Conservation (phyloP, 768 basidiomycete species). For the Auricularia sp. region DNA sequence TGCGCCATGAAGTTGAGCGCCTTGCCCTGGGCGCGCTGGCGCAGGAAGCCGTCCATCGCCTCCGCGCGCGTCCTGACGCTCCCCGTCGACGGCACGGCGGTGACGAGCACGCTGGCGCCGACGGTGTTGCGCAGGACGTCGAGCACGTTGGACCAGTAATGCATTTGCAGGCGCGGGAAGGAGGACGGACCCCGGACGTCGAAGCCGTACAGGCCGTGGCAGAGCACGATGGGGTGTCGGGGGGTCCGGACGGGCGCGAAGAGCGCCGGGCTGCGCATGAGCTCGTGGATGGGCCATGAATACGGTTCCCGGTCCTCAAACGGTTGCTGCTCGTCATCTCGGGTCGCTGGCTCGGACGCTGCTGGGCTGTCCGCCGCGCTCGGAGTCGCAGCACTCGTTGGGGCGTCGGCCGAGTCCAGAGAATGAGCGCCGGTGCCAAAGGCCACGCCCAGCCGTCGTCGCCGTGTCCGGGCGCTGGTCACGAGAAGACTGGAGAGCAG, state of each 20-base stretch:
- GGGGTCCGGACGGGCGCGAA: conserved; percentile 71
- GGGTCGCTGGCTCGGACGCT: not conserved
- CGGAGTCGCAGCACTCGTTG: not conserved
- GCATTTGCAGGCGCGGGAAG: conserved; percentile 75
- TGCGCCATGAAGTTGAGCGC: conserved; percentile 92
- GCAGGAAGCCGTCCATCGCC: conserved; percentile 62
- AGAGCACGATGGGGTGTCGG: conserved; percentile 87
- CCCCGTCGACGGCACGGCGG: conserved; percentile 89
- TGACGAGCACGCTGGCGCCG: conserved; percentile 92
- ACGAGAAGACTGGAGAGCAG: no score
- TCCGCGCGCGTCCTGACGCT: conserved; percentile 76
- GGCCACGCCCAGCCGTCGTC: not conserved
- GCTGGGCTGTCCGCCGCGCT: not conserved
- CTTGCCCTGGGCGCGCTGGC: conserved; percentile 54
- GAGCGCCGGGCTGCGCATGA: conserved; percentile 69
- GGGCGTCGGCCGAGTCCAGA: not conserved
- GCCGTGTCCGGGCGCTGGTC: not conserved
- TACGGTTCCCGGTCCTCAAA: not conserved
- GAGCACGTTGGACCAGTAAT: conserved; percentile 91
- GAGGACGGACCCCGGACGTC: conserved; percentile 77
- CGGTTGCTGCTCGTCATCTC: not conserved
- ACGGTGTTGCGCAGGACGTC: conserved; percentile 68
- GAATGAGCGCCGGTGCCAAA: not conserved
- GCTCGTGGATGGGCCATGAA: conserved; percentile 20
- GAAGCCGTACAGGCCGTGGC: conserved; percentile 95